Evolutionary conservation across 1,284 basidiomycete species (phyloP).

Genomic region (Trametes sp.): DNA sequence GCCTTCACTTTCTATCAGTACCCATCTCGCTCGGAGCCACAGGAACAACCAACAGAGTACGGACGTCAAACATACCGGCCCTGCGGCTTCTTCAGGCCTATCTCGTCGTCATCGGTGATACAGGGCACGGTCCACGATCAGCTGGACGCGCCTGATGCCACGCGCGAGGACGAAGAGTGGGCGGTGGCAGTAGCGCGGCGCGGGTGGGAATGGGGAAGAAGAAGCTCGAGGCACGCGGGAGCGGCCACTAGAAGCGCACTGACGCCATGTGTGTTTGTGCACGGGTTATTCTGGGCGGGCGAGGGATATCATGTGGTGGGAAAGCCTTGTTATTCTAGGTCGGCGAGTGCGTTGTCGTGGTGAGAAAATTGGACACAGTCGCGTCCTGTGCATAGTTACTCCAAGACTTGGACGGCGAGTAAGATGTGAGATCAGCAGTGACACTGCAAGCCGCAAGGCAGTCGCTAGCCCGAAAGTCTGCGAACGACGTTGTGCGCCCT

Average conservation of each 20-base stretch:
- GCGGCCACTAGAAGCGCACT: neutral
- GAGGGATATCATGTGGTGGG: neutral
- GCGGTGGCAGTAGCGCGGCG: neutral
- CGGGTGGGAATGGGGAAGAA: neutral
- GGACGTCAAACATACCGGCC: neutral
- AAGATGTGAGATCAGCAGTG: too few species aligned
- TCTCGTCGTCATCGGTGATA: constrained; percentile 9
- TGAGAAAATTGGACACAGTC: too few species aligned
- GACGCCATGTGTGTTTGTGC: neutral
- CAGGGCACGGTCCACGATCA: constrained; percentile 5
- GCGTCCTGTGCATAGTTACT: too few species aligned
- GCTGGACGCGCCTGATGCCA: constrained; percentile 2
- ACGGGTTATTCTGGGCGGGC: neutral
- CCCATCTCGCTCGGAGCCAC: neutral
- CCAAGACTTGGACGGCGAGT: too few species aligned
- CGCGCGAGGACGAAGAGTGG: neutral
- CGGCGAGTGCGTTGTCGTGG: too few species aligned
- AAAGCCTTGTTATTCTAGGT: too few species aligned
- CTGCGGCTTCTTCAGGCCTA: neutral
- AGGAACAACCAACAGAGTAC: neutral
- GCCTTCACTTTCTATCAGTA: neutral
- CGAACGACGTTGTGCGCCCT: too few species aligned
- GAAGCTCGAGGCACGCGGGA: neutral
- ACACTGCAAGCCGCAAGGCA: too few species aligned
- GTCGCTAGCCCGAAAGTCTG: too few species aligned